Base-by-base conservation (phyloP, 345 rosid species). In the Fremontodendron californicum region DNA sequence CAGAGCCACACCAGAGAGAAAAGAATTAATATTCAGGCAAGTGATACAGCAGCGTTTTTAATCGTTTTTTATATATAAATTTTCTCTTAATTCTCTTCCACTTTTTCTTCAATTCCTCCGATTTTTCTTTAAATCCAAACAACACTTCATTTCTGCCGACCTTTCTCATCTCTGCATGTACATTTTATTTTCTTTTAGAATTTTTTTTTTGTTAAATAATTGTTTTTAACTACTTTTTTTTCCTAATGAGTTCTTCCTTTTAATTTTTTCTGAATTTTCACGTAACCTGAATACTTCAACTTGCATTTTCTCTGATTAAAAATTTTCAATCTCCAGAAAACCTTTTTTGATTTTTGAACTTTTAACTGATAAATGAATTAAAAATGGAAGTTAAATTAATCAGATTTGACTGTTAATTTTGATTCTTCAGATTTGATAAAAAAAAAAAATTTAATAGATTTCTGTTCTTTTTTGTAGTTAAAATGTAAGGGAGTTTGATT, bases 381-480 rank as follows among this genome's bases (percentile, higher is more conserved):
- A 39, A 55, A n/a, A n/a, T n/a, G n/a, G n/a, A n/a, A n/a, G n/a
- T n/a, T n/a, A n/a, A n/a, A 29, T 62, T 80, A 60, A 29, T 70
- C 52, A 55, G 58, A 1, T 77, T 58, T 43, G 78, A 77, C 71
- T 42, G 70, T 21, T 64, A 6, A 40, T 67, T 25, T 29, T 48
- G 27, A 40, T 60, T 45, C 3, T n/a, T 16, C 33, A 21, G 71
- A 45, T 73, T n/a, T 76, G 65, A 40, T 68, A 25, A n/a, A 16
- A 15, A 54, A 18, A 27, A 16, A 37, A n/a, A n/a, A n/a, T n/a
- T n/a, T 12, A 33, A 7, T 31, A 25, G 18, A n/a, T 43, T 52
- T 25, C 18, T 37, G 58, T 29, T 29, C 5, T 52, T 67, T 7
- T 69, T 62, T 61, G 43, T 23, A 23, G 61, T 2, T 68, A 23